These are phyloP conservation scores for Iris pallida DNA, from an alignment of 116 monocot genomes.

Conservation along the genomic window DNA sequence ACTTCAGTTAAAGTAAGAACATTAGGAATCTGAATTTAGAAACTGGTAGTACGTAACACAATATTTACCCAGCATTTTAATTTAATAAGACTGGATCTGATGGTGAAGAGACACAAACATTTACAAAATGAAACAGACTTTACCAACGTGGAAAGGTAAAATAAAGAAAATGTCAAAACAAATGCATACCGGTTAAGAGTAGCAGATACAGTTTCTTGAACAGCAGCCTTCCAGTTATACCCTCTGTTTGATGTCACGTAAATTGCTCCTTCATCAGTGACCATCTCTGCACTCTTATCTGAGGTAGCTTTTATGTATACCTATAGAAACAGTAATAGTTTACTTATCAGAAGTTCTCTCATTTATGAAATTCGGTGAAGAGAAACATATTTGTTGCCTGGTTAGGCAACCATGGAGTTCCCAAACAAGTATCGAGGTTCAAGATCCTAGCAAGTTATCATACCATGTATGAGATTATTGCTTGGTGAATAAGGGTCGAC, in stretches of 20 bases:
- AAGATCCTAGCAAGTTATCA: too few species aligned
- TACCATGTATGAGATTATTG: too few species aligned
- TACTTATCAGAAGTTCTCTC: constrained; percentile 1
- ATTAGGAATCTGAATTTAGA: too few species aligned
- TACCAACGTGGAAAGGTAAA: not conserved
- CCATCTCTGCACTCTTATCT: constrained; percentile 96
- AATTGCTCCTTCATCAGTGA: constrained; percentile 94
- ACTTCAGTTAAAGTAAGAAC: too few species aligned
- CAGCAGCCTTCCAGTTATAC: constrained; percentile 80
- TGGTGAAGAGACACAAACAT: not conserved
- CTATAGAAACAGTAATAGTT: constrained; percentile 22
- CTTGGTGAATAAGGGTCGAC: too few species aligned
- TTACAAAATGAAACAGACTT: not conserved
- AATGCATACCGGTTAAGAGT: constrained; percentile 81
- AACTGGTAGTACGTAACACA: too few species aligned
- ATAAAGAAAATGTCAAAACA: not conserved
- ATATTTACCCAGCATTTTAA: not conserved
- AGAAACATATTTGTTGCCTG: not conserved
- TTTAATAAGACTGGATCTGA: not conserved
- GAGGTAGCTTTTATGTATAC: constrained; percentile 88
- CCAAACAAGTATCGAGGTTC: too few species aligned
- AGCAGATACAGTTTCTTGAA: constrained; percentile 78
- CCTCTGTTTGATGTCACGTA: constrained; percentile 72
- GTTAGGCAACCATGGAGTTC: too few species aligned
- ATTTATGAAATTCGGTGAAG: not conserved